Base-by-base conservation (phyloP, 169 alveolate genomes). In the Neospora caninum region DNA sequence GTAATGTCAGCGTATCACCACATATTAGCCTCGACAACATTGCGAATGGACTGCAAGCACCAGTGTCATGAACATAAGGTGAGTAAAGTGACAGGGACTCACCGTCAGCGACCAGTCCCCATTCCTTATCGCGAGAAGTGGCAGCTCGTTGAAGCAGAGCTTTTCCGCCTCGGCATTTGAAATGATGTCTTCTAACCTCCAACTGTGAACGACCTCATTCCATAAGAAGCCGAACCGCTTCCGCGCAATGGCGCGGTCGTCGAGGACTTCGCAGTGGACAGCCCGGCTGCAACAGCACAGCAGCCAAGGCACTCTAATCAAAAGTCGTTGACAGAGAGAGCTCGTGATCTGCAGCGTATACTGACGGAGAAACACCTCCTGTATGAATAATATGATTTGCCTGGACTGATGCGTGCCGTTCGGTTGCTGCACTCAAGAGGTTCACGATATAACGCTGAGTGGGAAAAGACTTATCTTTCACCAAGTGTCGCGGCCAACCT, bases 101-200 rank as follows among this genome's bases (percentile, higher is more conserved):
- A 82, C 89, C 67, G 89, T 45, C 36, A 82, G 49, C 7, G 89
- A 41, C 89, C 89, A 82, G 31, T 82, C 67, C 41, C 67, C 89
- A 36, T 86, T 49, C 36, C 45, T 22, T 13, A 53, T 20, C 29
- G 34, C 42, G n/a, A 86, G 41, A 0, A 49, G 84, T 43, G 95
- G 95, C 53, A 93, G 70, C 93, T 93, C 95, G 73, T 93, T 93
- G 70, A 93, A 93, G 67, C 53, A 83, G 27, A 93, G 91, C 91
- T 87, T 67, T 16, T 73, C 93, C 41, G 64, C 87, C 43, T 93
- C 95, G 0, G 91, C 83, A 89, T 87, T 38, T 78, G 67, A 42
- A 38, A 93, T 73, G 58, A 93, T 86, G 53, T 93, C 95, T 87
- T 93, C 95, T 29, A 80, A 69, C 64, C 95, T 91, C 95, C 95